Base-by-base conservation (phyloP, 2,329 filamentous ascomycete species). In the Neofusicoccum umdonicola region DNA sequence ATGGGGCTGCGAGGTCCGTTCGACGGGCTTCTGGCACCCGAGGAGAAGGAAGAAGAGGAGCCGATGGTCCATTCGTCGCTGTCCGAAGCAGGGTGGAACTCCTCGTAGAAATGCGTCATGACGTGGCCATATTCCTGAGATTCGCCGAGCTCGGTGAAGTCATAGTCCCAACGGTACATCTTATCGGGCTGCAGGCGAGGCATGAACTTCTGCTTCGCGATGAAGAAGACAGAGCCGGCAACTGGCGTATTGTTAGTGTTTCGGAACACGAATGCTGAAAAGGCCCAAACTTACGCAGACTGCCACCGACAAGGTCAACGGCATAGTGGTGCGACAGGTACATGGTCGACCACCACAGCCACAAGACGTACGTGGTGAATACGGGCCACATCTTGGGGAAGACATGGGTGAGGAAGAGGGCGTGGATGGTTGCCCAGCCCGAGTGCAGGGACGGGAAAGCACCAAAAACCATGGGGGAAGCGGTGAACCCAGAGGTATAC, bases 271-370 rank as follows among this genome's bases (percentile, higher is more conserved):
- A 12, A n/a, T 47, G 13, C n/a, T 41, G 17, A 3, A 19, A 17
- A 27, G 39, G 34, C 6, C 27, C 7, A 22, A 65, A 74, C 77
- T 74, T 74, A 79, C 77, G 78, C 58, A 97, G 82, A 75, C 90
- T 92, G 70, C 94, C 94, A 41, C 87, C 92, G 31, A 97, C 92
- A 58, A 98, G 83, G 77, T 98, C 94, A 45, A 98, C 90, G 37
- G 93, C 94, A 76, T 98, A 98, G 81, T 98, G 94, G 79, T 98
- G 94, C 73, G 92, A 96, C 61, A 98, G 86, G 75, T 98, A 97
- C 92, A 98, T 97, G 70, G 94, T 98, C 12, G 93, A 91, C 93
- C 94, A 98, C 91, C 93, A 97, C 72, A 97, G 88, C 94, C 94
- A 97, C 74, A 90, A 85, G 50, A 90, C 90, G 78, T 97, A 98